Evolutionary conservation across 371 early-diverging fungal genomes (phyloP).

Genomic region (Mortierella sp.): DNA sequence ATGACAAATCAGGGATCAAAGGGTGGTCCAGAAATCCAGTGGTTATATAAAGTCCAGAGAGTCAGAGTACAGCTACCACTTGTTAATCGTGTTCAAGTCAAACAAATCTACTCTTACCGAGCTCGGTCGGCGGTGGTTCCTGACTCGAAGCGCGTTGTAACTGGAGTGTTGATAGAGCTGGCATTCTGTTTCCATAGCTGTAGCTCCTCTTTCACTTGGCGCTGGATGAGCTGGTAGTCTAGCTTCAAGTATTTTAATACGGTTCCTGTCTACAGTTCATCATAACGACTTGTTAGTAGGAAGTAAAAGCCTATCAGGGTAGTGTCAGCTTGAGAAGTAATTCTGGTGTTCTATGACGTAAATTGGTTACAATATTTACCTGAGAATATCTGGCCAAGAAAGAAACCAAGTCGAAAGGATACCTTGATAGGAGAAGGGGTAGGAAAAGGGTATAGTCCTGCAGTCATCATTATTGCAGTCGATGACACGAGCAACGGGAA

Average conservation of each 20-base stretch:
- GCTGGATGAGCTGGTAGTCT: slow-evolving; percentile 41
- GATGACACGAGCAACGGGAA: background rate
- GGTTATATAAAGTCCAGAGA: too few relatives aligned
- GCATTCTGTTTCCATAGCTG: slow-evolving; percentile 40
- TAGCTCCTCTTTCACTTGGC: slow-evolving; percentile 46
- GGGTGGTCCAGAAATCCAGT: too few relatives aligned
- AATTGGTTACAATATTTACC: slow-evolving; percentile 3
- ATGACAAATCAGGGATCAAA: background rate
- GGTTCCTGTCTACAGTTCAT: slow-evolving; percentile 15
- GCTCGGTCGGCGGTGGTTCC: slow-evolving; percentile 41
- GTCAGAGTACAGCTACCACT: background rate
- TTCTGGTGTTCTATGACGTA: background rate
- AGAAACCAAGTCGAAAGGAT: slow-evolving; percentile 19
- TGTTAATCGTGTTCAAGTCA: background rate
- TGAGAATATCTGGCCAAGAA: slow-evolving; percentile 26
- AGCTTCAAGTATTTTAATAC: slow-evolving; percentile 26
- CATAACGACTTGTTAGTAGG: background rate
- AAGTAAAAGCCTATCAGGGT: too few relatives aligned
- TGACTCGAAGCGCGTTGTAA: slow-evolving; percentile 25
- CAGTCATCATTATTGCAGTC: background rate
- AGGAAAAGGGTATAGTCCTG: slow-evolving; percentile 33
- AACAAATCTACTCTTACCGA: slow-evolving; percentile 15
- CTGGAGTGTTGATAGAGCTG: background rate
- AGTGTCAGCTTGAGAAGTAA: background rate
- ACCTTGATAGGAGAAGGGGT: slow-evolving; percentile 29